Evolutionary conservation across 345 rosid genomes (phyloP).

Genomic region (Chamaenerion angustifolium): DNA sequence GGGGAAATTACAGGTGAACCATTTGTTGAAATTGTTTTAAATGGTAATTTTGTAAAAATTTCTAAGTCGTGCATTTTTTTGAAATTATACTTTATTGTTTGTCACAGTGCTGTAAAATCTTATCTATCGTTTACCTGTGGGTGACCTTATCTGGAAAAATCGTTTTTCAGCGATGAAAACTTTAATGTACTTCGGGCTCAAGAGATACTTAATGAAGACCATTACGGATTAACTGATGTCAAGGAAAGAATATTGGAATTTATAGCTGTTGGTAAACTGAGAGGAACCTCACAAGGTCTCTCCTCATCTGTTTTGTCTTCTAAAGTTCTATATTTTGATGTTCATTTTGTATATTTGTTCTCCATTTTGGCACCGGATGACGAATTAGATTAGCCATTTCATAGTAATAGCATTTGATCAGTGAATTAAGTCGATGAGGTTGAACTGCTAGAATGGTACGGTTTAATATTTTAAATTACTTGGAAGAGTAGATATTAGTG

Average conservation of each 20-base stretch:
- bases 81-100: constrained; percentile 6
- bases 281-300: constrained; percentile 94
- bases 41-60: background rate
- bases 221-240: constrained; percentile 91
- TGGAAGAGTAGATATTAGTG: no score
- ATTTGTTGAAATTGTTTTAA: constrained; percentile 1
- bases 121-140: background rate
- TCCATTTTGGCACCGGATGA: no score
- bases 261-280: constrained; percentile 93
- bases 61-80: no score
- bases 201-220: constrained; percentile 91
- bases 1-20: constrained; percentile 88
- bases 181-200: constrained; percentile 86
- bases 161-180: constrained; percentile 65
- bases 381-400: no score
- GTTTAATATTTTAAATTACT: no score
- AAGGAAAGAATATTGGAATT: constrained; percentile 97
- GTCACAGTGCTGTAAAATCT: background rate
- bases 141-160: background rate
- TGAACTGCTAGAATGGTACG: no score
- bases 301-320: background rate
- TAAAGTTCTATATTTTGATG: background rate
- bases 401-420: no score
- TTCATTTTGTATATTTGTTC: background rate
- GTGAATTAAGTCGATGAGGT: no score